Evolutionary conservation across 2,329 filamentous ascomycete genomes (phyloP).

Genomic region (Claviceps sorghi): DNA sequence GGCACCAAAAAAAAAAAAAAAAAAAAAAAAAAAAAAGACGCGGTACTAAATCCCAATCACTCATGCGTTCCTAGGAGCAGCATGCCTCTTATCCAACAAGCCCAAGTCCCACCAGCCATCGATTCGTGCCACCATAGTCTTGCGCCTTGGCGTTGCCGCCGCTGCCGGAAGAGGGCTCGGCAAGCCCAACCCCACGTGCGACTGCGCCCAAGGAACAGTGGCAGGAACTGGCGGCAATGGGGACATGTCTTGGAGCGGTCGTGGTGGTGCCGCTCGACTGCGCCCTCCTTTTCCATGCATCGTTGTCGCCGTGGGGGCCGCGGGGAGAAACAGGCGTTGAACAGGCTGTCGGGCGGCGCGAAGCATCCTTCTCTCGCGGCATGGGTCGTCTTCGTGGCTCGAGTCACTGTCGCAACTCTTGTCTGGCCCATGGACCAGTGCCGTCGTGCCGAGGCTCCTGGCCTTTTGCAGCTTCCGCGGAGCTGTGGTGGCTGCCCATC

Average conservation of each 20-base stretch:
- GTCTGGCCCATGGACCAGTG: conserved; percentile 17
- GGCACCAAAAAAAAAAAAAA: too few relatives aligned
- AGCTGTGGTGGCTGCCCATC: conserved; percentile 2
- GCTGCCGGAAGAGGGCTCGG: conserved; percentile 5
- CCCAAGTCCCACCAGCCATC: conserved; percentile 43
- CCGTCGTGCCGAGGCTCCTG: conserved; percentile 24
- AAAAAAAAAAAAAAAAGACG: too few relatives aligned
- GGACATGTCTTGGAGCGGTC: conserved; percentile 15
- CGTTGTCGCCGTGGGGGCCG: conserved; percentile 22
- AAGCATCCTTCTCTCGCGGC: conserved; percentile 13
- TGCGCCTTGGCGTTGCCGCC: conserved; percentile 23
- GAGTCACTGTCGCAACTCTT: conserved; percentile 20
- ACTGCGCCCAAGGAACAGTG: conserved; percentile 5
- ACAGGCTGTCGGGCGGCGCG: conserved; percentile 3
- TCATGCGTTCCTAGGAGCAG: conserved; percentile 13
- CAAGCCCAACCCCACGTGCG: conserved; percentile 1
- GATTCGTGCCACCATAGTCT: conserved; percentile 28
- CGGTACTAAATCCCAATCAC: background rate
- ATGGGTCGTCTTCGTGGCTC: conserved; percentile 13
- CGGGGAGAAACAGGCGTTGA: conserved; percentile 14
- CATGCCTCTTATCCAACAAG: conserved; percentile 30
- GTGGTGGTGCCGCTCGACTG: conserved; percentile 7
- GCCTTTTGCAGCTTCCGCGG: conserved; percentile 11
- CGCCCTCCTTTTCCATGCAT: conserved; percentile 12
- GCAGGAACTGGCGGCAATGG: conserved; percentile 13